Evolutionary conservation across 495 filamentous ascomycete species (phyloP), one percentile per base, ranked within the genome.

Genomic region (Penicillium chermesinum): DNA sequence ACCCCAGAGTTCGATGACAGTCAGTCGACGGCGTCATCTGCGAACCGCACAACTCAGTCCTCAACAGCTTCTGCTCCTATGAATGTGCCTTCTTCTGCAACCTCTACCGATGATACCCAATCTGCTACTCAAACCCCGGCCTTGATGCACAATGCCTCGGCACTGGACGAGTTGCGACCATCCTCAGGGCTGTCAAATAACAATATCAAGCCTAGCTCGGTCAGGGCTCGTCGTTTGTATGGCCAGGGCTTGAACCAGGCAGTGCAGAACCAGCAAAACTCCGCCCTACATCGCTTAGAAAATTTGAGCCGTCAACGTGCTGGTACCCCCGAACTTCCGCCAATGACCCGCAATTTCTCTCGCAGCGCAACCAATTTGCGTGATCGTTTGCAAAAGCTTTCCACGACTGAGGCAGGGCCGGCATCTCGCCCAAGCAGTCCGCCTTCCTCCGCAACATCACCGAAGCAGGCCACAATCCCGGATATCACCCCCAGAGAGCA

Each of bases 231-330:
- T 38, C 76, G 89, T 42, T 74, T 97, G 1, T 98, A 97, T 61
- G 91, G 95, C 50, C 86, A 88, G 52, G 86, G 83, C 1, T 70
- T 93, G 16, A 86, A 83, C 36, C 87, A 91, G 51, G 80, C 94
- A 33, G 72, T 84, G 14, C 84, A 89, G 37, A 90, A 88, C 45
- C 86, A 94, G 56, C 89, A 91, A 57, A 77, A 77, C 5, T 86
- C 86, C 6, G 81, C 86, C 7, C 56, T 91, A 54, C 79, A 80
- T n/a, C 79, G 89, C 38, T 72, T 96, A 14, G 91, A 96, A 56
- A 87, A 82, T 3, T 63, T 96, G 75, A 80, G 53, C 72, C 80
- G 53, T 48, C 74, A 68, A 38, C 69, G 66, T 15, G 62, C 68
- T 30, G 63, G 62, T 17, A 73, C 62, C 6, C 69, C 66, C 1